Evolutionary conservation across 2,329 filamentous ascomycete species (phyloP), one percentile per base, ranked within the genome.

Genomic region (Teratosphaeria gauchensis): DNA sequence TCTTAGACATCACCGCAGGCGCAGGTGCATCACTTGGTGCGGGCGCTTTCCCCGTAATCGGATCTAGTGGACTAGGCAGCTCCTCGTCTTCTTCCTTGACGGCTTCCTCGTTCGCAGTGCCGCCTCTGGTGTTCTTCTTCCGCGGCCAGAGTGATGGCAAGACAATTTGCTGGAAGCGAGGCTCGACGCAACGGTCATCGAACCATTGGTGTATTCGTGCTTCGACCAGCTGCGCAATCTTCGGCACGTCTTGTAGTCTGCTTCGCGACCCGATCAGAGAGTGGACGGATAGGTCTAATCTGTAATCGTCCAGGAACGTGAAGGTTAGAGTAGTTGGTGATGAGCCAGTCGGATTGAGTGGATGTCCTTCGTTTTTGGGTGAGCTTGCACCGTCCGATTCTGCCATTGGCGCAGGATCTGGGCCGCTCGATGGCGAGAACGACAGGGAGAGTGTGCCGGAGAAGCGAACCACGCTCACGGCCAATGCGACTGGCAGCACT

Each of bases 371-470:
- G 30, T 69, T 70, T 55, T 65, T 66, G 5, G 61, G 60, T 21
- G 52, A 31, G 52, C 14, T 35, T 53, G 28, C 32, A 14, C 52
- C 52, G 53, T 64, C 55, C 63, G 66, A 33, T 65, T 68, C n/a
- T 33, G 58, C 32, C 32, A 21, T 21, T 16, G 57, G 53, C 16
- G 28, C 38, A 2, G 58, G 48, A 28, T 51, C 48, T 63, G 65
- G 62, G 56, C 68, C 62, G 11, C 60, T 64, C 19, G 83, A 84
- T 1, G 94, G 94, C 60, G 95, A 90, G 70, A 97, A 95, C 0
- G 90, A 95, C 52, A 97, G 88, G 52, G 90, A 95, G 19, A 99
- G 77, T 0, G 94, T 99, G 51, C 94, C 94, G 54, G 91, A 96
- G 74, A 99, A 99, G 14, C 94, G 83, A 16, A 96, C 90, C 16